Base-by-base conservation (phyloP, 768 basidiomycete genomes). In the Serpula lacrymans region DNA sequence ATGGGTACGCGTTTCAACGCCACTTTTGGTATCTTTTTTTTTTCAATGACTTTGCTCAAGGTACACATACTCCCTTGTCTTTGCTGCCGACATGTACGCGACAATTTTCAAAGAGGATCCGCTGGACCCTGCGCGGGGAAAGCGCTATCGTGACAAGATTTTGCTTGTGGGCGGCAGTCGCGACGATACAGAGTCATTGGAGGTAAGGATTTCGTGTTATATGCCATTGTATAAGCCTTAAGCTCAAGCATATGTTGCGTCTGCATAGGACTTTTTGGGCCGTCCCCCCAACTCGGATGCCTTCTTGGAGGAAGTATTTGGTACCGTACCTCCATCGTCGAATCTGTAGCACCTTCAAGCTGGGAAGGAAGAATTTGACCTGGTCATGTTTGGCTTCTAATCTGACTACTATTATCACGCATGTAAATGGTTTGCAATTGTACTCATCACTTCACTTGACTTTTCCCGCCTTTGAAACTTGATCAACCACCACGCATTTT, bases 51-150 rank as follows among this genome's bases (percentile, higher is more conserved):
- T 4, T 40, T n/a, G 5, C 33, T 34, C 12, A 24, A 53, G 84
- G 69, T 85, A 76, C 63, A 84, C 80, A 3, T 92, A 88, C 49
- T 87, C 84, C 12, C 71, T 87, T 13, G 74, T 76, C 22, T 79
- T 78, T 52, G 72, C 76, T 0, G 60, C 70, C 22, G 79, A 80
- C 60, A 79, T 77, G 75, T 80, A 75, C 46, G 61, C 75, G 18
- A 84, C 87, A 2, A 75, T 92, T n/a, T 93, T 93, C 69, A 82
- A 86, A 54, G 67, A 70, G 22, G 84, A 87, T 51, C 88, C 88
- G 14, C 68, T 93, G 42, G 78, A 83, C 53, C 78, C 84, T 1
- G 64, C 59, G 17, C 75, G 77, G 12, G 88, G 90, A 3, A 67
- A 71, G 46, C 65, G 61, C 18, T 94, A 93, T 58, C 76, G 88